A percentile compares a stretch with the other conserved stretches of the same genome.
Conservation (phyloP, 2,329 filamentous ascomycete genomes). For the Dothiorella sarmentorum region DNA sequence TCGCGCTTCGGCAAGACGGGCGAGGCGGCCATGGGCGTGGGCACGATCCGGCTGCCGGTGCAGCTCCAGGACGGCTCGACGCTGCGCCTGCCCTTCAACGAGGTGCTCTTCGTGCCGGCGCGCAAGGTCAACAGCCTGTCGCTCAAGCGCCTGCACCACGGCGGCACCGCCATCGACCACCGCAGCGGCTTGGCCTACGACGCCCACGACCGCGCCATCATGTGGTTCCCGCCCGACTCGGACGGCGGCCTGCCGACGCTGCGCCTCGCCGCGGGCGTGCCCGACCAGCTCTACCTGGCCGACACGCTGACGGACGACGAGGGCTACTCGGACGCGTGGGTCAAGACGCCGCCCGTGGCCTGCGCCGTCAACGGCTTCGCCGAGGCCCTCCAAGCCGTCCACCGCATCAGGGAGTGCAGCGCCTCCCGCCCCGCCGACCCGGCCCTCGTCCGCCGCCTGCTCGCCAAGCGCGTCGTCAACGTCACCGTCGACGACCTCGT, state of each 20-base stretch:
- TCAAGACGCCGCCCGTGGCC: background rate
- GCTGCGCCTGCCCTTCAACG: constrained; percentile 5
- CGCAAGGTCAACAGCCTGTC: constrained; percentile 12
- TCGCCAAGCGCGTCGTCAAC: constrained; percentile 7
- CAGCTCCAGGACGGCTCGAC: background rate
- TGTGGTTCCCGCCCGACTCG: constrained; percentile 5
- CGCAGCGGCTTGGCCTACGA: constrained; percentile 3
- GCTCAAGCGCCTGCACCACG: constrained; percentile 7
- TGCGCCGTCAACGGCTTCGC: constrained; percentile 1
- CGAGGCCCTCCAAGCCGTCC: background rate
- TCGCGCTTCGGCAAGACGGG: constrained; percentile 1
- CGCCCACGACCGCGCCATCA: constrained; percentile 3
- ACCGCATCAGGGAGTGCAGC: background rate
- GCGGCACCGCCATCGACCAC: constrained; percentile 6
- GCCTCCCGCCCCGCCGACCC: background rate
- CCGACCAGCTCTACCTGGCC: constrained; percentile 3
- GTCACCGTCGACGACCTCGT: constrained; percentile 1
- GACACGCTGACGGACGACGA: constrained; percentile 1
- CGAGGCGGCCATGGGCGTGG: constrained; percentile 1
- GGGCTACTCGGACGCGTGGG: background rate
- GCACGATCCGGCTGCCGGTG: background rate
- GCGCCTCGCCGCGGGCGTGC: background rate
- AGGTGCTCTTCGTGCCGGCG: constrained; percentile 5
- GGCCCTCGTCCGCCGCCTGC: background rate
- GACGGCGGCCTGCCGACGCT: constrained; percentile 2